Base-by-base conservation (phyloP, 768 basidiomycete genomes). In the Mycena crocata region DNA sequence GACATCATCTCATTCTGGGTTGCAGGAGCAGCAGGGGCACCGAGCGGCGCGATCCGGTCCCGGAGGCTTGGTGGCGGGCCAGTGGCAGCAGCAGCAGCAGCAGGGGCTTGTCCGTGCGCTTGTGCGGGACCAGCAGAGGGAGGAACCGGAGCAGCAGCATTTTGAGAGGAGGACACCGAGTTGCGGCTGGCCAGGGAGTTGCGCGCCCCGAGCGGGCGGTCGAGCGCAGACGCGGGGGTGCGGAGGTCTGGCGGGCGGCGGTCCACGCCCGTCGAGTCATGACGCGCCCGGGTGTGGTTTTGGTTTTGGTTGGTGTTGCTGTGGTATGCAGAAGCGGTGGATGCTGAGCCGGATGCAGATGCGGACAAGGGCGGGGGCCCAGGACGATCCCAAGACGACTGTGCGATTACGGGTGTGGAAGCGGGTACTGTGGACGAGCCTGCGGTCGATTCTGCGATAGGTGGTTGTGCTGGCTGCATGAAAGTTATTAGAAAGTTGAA, bases 201-300 rank as follows among this genome's bases (percentile, higher is more conserved):
- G 39, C 32, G 60, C 37, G 23, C 32, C n/a, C 21, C 52, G 21
- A 62, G 56, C 15, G 39, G 56, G 34, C 40, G 56, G 51, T 54
- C 40, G 28, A 23, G 56, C 24, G 56, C 56, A 57, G 59, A 31
- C 24, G 50, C 49, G 19, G 68, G 55, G 13, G 64, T 56, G 37
- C 68, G 68, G 46, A 69, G 54, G 55, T 69, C 68, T 17, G 68
- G 63, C 28, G 68, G 68, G 35, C 68, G 68, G 45, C 68, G 68
- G 51, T 69, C 68, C 2, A 69, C 67, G 35, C 67, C 68, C n/a
- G 32, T 57, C 23, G 63, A 57, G 21, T 69, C 67, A 31, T 60
- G 57, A 19, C 67, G 67, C 23, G 42, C 26, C 19, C 57, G 42
- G 56, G 46, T 56, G 37, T 50, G 68, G 37, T 24, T 59, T 46